Base-by-base conservation (phyloP, 73 alveolate species). In the Blepharisma stoltei region DNA sequence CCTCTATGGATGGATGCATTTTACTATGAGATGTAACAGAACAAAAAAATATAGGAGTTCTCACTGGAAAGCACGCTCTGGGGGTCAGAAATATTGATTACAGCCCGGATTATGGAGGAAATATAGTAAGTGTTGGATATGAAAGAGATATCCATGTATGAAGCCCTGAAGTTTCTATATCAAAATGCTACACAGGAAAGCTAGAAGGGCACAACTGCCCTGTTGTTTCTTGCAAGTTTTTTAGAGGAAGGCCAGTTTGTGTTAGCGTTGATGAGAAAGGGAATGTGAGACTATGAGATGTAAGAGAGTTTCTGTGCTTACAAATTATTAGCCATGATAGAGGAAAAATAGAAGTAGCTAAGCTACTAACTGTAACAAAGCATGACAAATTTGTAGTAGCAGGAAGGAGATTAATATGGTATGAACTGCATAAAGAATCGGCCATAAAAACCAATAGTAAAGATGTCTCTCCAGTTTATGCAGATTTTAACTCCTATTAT, bases 211-310 rank as follows among this genome's bases (percentile, higher is more conserved):
- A 94, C 79, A 83, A 86, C 70, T 86, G 93, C 27, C 96, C 97
- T 9, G 99, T 94, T 7, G 95, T 92, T 6, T 70, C 90, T 8
- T 93, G 97, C 46, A 84, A 86, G 86, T 94, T 94, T 80, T 81
- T 94, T 53, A 86, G 90, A 55, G 50, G 85, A 54, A 77, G 92
- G 46, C 97, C 96, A 71, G 88, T 87, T 86, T 89, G 95, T 50
- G 95, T 94, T 55, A 86, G 96, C 7, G 95, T 94, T 54, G 99
- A 94, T 80, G 99, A 94, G 73, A 93, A 88, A 70, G 86, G 90
- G 2, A 94, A 94, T 85, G 92, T 90, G 44, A 87, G 99, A 87
- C 83, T 94, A 9, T 94, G 99, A 98, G 99, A 94, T 85, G 89
- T 95, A 8, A 70, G 95, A 67, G 71, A 84, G 11, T 84, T 88